phyloP scores from a whole-genome alignment of 1,284 basidiomycete species.

The Ceratobasidium sp. region DNA sequence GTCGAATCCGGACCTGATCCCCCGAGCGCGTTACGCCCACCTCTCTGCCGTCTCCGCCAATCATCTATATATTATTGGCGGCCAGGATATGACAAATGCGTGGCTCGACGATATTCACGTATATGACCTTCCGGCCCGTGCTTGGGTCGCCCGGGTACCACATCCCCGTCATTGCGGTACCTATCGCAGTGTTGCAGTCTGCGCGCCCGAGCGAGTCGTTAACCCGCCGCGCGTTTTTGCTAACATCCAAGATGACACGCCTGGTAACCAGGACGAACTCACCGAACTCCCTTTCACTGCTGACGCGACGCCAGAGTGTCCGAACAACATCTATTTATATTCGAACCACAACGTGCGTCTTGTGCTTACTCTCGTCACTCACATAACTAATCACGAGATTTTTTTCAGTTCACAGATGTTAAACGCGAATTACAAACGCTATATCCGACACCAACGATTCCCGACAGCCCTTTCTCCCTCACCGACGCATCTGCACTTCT shows the following conservation, averaged over 20 bases:
- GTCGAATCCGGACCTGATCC: slow-evolving; percentile 61
- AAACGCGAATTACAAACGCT: slow-evolving; percentile 92
- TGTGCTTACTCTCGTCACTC: slow-evolving; percentile 16
- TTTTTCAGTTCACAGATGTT: slow-evolving; percentile 89
- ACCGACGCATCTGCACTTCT: slow-evolving; percentile 81
- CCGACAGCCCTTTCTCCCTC: slow-evolving; percentile 75
- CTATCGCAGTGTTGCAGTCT: slow-evolving; percentile 90
- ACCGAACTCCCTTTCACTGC: slow-evolving; percentile 82
- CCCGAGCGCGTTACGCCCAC: slow-evolving; percentile 91
- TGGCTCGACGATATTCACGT: slow-evolving; percentile 94
- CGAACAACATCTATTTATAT: slow-evolving; percentile 83
- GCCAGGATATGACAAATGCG: slow-evolving; percentile 90
- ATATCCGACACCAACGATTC: slow-evolving; percentile 71
- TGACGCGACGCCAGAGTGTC: slow-evolving; percentile 76
- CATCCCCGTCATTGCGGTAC: slow-evolving; percentile 93
- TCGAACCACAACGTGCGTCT: slow-evolving; percentile 88
- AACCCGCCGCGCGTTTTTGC: slow-evolving; percentile 60
- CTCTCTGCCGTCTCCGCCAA: slow-evolving; percentile 86
- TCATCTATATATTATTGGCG: slow-evolving; percentile 92
- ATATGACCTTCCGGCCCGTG: slow-evolving; percentile 78
- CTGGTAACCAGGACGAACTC: slow-evolving; percentile 56
- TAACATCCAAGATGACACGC: slow-evolving; percentile 44
- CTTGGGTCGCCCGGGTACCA: slow-evolving; percentile 83
- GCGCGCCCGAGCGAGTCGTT: slow-evolving; percentile 75
- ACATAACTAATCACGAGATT: slow-evolving; percentile 47